phyloP scores from a whole-genome alignment of 1,284 basidiomycete species.

The Moniliophthora roreri region DNA sequence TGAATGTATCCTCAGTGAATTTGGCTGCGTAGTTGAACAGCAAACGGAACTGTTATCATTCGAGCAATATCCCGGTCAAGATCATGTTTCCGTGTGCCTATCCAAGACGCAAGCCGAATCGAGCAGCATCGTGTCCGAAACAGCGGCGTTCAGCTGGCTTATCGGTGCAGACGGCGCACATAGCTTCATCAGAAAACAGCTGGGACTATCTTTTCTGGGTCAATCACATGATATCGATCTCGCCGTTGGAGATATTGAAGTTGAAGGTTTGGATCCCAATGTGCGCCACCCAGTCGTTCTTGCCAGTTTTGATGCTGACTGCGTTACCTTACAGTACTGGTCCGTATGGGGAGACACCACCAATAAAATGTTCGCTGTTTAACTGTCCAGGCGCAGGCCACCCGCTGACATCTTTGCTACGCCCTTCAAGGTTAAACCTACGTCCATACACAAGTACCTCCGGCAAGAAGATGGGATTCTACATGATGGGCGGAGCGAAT shows the following conservation, averaged over 20 bases:
- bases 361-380: neutral
- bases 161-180: conserved; percentile 40
- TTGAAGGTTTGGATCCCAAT: conserved; percentile 27
- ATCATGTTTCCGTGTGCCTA: conserved; percentile 24
- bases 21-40: conserved; percentile 28
- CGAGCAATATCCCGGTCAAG: conserved; percentile 29
- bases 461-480: neutral
- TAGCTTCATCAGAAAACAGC: conserved; percentile 39
- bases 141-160: conserved; percentile 27
- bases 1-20: conserved; percentile 21
- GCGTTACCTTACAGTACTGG: neutral
- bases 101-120: conserved; percentile 18
- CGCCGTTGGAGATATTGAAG: conserved; percentile 41
- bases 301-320: neutral
- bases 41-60: conserved; percentile 23
- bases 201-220: conserved; percentile 44
- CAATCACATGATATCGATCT: conserved; percentile 36
- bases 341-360: neutral
- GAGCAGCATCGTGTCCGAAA: conserved; percentile 18
- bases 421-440: neutral
- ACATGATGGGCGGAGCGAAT: neutral
- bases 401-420: neutral
- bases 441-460: neutral
- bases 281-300: conserved; percentile 17
- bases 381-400: neutral